Conservation (phyloP, 31 red algal species). For the Porphyra umbilicalis region DNA sequence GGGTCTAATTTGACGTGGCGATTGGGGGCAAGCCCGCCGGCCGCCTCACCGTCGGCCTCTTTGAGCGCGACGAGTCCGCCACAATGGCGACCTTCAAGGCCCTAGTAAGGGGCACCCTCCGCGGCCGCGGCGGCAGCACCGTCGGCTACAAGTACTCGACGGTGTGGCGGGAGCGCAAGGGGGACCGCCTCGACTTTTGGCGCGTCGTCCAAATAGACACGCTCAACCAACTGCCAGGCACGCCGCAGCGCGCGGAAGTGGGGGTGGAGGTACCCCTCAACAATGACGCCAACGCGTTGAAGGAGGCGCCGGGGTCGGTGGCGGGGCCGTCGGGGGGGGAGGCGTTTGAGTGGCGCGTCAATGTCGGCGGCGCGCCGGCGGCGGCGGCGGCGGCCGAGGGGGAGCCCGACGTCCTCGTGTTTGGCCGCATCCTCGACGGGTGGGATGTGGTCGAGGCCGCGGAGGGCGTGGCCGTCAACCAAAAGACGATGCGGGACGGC, state of each 20-base stretch:
- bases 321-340: conserved; percentile 16
- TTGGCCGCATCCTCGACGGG: conserved; percentile 61
- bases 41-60: conserved; percentile 58
- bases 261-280: conserved; percentile 21
- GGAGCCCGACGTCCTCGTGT: conserved; percentile 27
- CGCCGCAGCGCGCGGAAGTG: conserved; percentile 21
- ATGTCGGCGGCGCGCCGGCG: not conserved
- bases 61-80: conserved; percentile 34
- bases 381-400: not conserved
- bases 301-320: conserved; percentile 17
- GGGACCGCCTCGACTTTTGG: conserved; percentile 28
- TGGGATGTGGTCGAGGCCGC: conserved; percentile 32
- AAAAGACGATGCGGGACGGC: conserved; percentile 49
- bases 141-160: conserved; percentile 31
- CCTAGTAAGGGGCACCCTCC: conserved; percentile 35
- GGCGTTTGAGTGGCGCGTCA: conserved; percentile 40
- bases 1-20: conserved; percentile 56
- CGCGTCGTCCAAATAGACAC: conserved; percentile 43
- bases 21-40: conserved; percentile 63
- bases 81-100: conserved; percentile 44
- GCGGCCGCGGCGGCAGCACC: conserved; percentile 25
- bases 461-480: conserved; percentile 40
- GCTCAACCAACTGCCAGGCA: conserved; percentile 48
- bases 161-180: conserved; percentile 14
- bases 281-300: conserved; percentile 23